Base-by-base conservation (phyloP, 306 rosid genomes). In the Abrus pulchellus region DNA sequence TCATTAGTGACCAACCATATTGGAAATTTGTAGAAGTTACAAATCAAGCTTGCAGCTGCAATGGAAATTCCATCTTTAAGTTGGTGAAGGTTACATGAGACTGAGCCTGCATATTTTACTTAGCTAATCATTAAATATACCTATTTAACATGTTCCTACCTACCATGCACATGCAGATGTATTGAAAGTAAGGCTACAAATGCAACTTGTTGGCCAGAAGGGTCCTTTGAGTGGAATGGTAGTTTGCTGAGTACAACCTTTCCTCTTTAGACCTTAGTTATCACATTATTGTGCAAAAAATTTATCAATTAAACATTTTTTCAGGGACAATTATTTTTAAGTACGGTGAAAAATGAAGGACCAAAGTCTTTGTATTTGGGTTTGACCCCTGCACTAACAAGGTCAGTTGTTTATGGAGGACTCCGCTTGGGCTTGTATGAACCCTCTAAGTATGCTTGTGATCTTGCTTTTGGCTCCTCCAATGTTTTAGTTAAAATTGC, bases 211-310 rank as follows among this genome's bases (percentile, higher is more conserved):
- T 80, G 97, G 99, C 70, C 97, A 89, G 92, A 93, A 80, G 75
- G 97, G 97, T 88, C 98, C 96, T 83, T 82, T 92, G 76, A 87
- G 68, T 60, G 99, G 99, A 87, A 93, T 93, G 97, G 99, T 95
- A 91, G 45, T 80, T 83, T 80, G 47, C 80, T 66, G 62, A 52
- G 79, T 83, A 83, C 72, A 2, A 73, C 43, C 68, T 70, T 77
- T 79, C 40, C 78, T 84, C 47, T 53, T 75, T 48, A 59, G 79
- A 63, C 82, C 80, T 74, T 67, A 76, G 79, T 63, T 55, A 62
- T 84, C 48, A 69, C 52, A 33, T 74, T 84, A 29, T 65, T 40
- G 77, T 63, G 53, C 69, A 68, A 49, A 72, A 29, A 41, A 27
- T 82, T 69, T 78, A 50, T 72, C 68, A 75, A 67, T 67, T 57